phyloP scores from a whole-genome alignment of 352 stramenopile genomes.

The Phytophthora fragariaefolia region DNA sequence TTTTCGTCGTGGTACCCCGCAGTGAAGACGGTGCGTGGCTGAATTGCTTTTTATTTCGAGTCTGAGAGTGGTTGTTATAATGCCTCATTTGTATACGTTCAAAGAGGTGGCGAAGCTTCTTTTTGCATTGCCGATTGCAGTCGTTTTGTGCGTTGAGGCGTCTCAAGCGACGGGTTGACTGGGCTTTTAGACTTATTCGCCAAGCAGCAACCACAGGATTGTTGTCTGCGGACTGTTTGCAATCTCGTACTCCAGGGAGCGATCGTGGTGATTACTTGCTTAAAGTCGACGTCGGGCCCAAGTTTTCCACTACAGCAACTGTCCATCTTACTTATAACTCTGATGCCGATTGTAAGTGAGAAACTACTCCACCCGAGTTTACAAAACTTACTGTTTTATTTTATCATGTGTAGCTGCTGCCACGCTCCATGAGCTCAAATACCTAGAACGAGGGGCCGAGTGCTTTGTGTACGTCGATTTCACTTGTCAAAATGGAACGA shows the following conservation, averaged over 20 bases:
- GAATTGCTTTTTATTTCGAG: not conserved
- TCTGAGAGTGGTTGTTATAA: not conserved
- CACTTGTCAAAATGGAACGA: slow-evolving; percentile 51
- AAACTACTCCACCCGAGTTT: too few relatives aligned
- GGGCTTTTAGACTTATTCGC: slow-evolving; percentile 41
- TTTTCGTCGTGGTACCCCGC: slow-evolving; percentile 56
- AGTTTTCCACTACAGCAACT: slow-evolving; percentile 58
- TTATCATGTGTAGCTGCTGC: slow-evolving; percentile 47
- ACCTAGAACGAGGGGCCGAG: slow-evolving; percentile 69
- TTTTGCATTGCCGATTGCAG: slow-evolving; percentile 40
- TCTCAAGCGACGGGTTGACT: slow-evolving; percentile 32
- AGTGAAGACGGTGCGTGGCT: slow-evolving; percentile 40
- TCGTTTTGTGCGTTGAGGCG: slow-evolving; percentile 49
- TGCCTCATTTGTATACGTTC: too few relatives aligned
- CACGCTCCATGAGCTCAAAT: slow-evolving; percentile 77
- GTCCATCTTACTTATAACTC: slow-evolving; percentile 69
- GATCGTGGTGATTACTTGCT: slow-evolving; percentile 71
- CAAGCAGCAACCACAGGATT: slow-evolving; percentile 53
- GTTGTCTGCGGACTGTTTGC: slow-evolving; percentile 48
- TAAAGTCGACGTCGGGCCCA: slow-evolving; percentile 66
- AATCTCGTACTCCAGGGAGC: slow-evolving; percentile 32
- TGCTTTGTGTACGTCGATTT: slow-evolving; percentile 77
- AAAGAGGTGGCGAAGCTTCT: slow-evolving; percentile 55
- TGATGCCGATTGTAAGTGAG: slow-evolving; percentile 67
- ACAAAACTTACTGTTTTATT: slow-evolving; percentile 1